A percentile compares a stretch with the other conserved stretches of the same genome.
Evolutionary conservation across 805 yeast species (phyloP).

Genomic region (Wickerhamomyces rabaulensis): DNA sequence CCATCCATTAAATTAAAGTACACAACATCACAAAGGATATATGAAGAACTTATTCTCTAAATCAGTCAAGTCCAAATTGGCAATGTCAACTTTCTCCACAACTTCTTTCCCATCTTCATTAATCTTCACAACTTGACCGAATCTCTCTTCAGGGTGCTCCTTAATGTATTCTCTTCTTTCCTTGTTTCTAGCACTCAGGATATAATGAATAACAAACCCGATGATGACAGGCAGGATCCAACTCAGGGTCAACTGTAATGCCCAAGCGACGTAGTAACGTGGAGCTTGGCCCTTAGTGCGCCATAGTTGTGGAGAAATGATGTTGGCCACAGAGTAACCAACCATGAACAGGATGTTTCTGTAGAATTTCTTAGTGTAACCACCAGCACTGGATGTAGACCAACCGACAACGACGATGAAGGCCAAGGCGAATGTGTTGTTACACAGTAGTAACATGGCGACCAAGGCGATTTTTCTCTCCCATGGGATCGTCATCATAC

Average conservation of each 20-base stretch:
- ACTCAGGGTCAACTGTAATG: conserved; percentile 40
- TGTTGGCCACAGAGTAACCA: conserved; percentile 43
- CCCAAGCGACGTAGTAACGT: conserved; percentile 38
- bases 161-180: conserved; percentile 22
- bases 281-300: conserved; percentile 34
- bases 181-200: conserved; percentile 34
- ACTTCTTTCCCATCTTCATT: conserved; percentile 26
- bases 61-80: conserved; percentile 1
- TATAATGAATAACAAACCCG: conserved; percentile 29
- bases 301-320: conserved; percentile 56
- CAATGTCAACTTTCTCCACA: conserved; percentile 13
- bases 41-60: conserved; percentile 1
- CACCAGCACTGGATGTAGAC: conserved; percentile 33
- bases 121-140: conserved; percentile 19
- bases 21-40: background rate
- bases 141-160: conserved; percentile 15
- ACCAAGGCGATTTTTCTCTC: conserved; percentile 25
- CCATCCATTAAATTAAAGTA: too few relatives aligned
- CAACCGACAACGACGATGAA: conserved; percentile 16
- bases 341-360: conserved; percentile 41
- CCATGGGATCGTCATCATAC: conserved; percentile 9
- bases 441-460: conserved; percentile 11
- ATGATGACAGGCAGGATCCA: conserved; percentile 32
- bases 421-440: too few relatives aligned
- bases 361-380: conserved; percentile 45